Evolutionary conservation across 1,284 basidiomycete species (phyloP), one percentile per base, ranked within the genome.

Genomic region (Blastosporella zonata): DNA sequence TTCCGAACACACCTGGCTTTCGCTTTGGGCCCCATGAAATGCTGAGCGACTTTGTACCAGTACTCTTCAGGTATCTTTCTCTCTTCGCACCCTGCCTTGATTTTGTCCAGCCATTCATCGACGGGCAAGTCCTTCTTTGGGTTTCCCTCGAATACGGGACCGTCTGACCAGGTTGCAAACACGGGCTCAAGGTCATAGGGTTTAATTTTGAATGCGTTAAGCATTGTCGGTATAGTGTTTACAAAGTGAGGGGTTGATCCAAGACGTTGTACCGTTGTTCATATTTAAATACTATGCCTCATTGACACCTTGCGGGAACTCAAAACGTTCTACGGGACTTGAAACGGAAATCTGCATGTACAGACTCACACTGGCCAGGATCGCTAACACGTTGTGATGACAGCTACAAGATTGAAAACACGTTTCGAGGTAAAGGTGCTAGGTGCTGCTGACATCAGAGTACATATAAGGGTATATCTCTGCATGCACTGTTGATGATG

Each of bases 31-130:
- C 79, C 82, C 74, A 89, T 77, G 62, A 77, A 87, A 59, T 82
- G 78, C 59, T 86, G 84, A 13, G 76, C 86, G 45, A 85, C 84
- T 57, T 84, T 85, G 69, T 87, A 79, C 86, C 86, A 88, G 65
- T 77, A 87, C 56, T 87, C 84, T 62, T 83, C 77, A 27, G 86
- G 86, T 13, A 89, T 75, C 43, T 81, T 79, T 55, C 81, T 77
- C 56, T 82, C 74, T 44, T 75, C 60, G 56, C 86, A 87, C 15
- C 83, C 85, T 17, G 74, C 70, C 66, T 78, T 87, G 64, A 89
- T 83, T 55, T 75, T 66, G 42, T 78, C 70, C 43, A 89, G 71
- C 85, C 86, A 89, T 47, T 81, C 77, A 56, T 84, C 78, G 37
- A 88, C 79, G 0, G 81, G 68, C 28, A 68, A 68, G 62, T 88